Conservation (phyloP, 2,329 filamentous ascomycete species). For the Penicillium sp. region DNA sequence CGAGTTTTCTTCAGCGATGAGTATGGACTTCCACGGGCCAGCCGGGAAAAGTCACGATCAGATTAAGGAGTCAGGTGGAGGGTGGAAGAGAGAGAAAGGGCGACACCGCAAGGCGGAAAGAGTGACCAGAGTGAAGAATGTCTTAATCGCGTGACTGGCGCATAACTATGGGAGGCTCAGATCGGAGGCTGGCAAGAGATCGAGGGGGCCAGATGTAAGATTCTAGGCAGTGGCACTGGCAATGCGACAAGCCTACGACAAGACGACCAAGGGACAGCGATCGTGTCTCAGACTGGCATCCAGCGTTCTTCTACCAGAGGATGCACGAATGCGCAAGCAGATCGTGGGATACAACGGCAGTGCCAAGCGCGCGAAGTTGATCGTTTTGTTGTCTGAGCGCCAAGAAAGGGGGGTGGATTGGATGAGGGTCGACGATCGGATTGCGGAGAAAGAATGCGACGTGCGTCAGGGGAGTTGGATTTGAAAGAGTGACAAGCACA, state of each 20-base stretch:
- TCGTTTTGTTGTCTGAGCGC: constrained; percentile 19
- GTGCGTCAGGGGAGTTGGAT: background rate
- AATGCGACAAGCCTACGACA: constrained; percentile 3
- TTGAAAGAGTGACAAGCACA: constrained; percentile 10
- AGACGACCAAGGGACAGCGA: constrained; percentile 10
- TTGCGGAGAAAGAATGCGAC: constrained; percentile 26
- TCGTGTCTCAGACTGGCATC: constrained; percentile 4
- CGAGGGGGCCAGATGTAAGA: constrained; percentile 1
- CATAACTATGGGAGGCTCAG: constrained; percentile 24
- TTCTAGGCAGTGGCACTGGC: background rate
- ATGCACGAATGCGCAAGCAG: constrained; percentile 9
- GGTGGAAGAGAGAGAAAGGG: constrained; percentile 4
- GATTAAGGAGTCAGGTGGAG: background rate
- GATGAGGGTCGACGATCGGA: constrained; percentile 14
- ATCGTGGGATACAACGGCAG: constrained; percentile 12
- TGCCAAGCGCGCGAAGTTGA: constrained; percentile 18
- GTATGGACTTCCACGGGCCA: constrained; percentile 40
- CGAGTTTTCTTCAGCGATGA: constrained; percentile 15
- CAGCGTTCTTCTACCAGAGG: background rate
- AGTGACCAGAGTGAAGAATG: constrained; percentile 15
- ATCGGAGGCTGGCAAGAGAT: constrained; percentile 6
- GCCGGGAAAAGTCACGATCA: constrained; percentile 37
- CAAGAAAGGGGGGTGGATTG: constrained; percentile 28
- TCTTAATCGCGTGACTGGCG: constrained; percentile 25
- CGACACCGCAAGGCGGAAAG: constrained; percentile 5